Evolutionary conservation across 352 stramenopile genomes (phyloP).

Genomic region (Globisporangium nodosum): DNA sequence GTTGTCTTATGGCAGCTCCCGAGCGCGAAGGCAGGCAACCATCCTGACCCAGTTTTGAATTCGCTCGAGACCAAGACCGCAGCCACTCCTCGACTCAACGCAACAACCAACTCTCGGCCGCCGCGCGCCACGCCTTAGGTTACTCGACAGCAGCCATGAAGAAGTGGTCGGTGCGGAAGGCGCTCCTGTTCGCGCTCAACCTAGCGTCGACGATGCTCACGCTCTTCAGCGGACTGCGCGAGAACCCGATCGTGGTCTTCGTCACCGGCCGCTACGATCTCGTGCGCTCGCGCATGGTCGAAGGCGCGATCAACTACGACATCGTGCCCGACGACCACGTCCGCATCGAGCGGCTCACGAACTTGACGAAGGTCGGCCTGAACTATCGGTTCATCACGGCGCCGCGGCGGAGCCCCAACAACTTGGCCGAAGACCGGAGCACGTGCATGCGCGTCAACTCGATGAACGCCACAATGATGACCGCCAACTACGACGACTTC

Average conservation of each 20-base stretch:
- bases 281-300: slow-evolving; percentile 6
- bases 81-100: too few species aligned
- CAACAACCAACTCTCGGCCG: too few species aligned
- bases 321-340: slow-evolving; percentile 15
- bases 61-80: too few species aligned
- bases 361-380: slow-evolving; percentile 1
- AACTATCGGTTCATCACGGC: slow-evolving; percentile 15
- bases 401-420: slow-evolving; percentile 22
- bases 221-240: slow-evolving; percentile 19
- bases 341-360: slow-evolving; percentile 6
- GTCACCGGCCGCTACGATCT: too few species aligned
- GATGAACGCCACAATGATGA: slow-evolving; percentile 24
- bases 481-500: slow-evolving; percentile 23
- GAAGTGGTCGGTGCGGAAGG: neutral
- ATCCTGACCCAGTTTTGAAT: too few species aligned
- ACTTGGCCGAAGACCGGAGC: slow-evolving; percentile 28
- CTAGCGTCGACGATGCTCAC: slow-evolving; percentile 19
- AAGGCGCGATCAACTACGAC: slow-evolving; percentile 23
- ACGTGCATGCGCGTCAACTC: slow-evolving; percentile 33
- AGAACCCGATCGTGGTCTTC: too few species aligned
- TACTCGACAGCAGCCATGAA: too few species aligned
- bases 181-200: slow-evolving; percentile 16
- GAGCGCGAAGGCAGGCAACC: too few species aligned
- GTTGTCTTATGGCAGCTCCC: too few species aligned
- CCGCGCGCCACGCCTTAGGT: too few species aligned